These are phyloP conservation scores for Hyaloscypha finlandica DNA, from an alignment of 495 filamentous ascomycete species.

Conservation along the genomic window DNA sequence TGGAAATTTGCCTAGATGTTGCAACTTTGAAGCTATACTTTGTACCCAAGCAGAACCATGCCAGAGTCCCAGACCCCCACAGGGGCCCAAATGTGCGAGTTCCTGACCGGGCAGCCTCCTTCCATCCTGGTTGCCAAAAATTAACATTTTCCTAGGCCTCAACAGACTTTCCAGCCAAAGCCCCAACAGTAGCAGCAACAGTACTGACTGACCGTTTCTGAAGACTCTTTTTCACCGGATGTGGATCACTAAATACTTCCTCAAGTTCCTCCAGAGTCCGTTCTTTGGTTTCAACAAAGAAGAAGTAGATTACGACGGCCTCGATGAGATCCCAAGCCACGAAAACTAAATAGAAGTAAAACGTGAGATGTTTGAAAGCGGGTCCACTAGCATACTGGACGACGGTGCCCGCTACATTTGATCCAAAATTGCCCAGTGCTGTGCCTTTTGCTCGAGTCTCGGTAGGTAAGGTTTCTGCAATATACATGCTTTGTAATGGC, in stretches of 20 bases:
- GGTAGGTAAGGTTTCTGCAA: slow-evolving; percentile 60
- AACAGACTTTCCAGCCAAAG: slow-evolving; percentile 1
- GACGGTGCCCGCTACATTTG: slow-evolving; percentile 42
- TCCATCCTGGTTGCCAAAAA: too few species aligned
- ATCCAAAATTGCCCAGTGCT: slow-evolving; percentile 44
- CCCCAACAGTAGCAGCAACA: slow-evolving; percentile 19
- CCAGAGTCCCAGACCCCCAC: too few species aligned
- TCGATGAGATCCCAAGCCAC: slow-evolving; percentile 25
- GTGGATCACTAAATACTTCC: slow-evolving; percentile 58
- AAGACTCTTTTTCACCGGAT: slow-evolving; percentile 56
- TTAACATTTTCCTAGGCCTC: neutral
- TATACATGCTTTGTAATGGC: slow-evolving; percentile 60
- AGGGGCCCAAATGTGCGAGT: too few species aligned
- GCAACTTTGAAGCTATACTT: too few species aligned
- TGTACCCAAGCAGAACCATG: too few species aligned
- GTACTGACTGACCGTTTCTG: slow-evolving; percentile 42
- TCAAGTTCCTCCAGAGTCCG: slow-evolving; percentile 60
- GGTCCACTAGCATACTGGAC: slow-evolving; percentile 52
- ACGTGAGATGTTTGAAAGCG: slow-evolving; percentile 51
- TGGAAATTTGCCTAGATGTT: too few species aligned
- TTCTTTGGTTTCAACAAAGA: slow-evolving; percentile 28
- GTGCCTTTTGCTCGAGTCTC: slow-evolving; percentile 63
- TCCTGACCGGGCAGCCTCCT: too few species aligned
- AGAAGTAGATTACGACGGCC: slow-evolving; percentile 24
- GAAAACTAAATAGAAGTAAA: slow-evolving; percentile 53